A percentile compares a stretch with the other conserved stretches of the same genome.
Conservation (phyloP, 495 filamentous ascomycete species). For the Daldinia vernicosa region DNA sequence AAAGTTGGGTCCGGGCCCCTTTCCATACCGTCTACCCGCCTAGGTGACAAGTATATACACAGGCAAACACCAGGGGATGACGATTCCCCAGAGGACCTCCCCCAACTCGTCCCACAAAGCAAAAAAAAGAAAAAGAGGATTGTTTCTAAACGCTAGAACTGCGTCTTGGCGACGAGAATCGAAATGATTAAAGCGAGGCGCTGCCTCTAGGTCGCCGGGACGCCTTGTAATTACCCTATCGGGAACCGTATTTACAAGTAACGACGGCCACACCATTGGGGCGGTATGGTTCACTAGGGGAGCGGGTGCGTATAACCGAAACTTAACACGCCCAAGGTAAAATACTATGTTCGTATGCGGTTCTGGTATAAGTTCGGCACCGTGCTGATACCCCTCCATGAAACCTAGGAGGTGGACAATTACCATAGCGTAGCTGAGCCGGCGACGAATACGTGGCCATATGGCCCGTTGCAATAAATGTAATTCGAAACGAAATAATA, state of each 20-base stretch:
- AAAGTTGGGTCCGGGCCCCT: neutral
- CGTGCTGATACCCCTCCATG: neutral
- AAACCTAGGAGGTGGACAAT: neutral
- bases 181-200: constrained; percentile 6
- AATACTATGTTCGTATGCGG: constrained; percentile 18
- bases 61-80: constrained; percentile 4
- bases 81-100: neutral
- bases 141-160: constrained; percentile 21
- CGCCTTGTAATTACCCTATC: constrained; percentile 3
- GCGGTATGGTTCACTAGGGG: neutral
- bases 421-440: neutral
- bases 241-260: constrained; percentile 9
- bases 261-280: constrained; percentile 8
- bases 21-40: constrained; percentile 20
- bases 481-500: neutral
- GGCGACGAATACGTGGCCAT: neutral
- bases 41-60: constrained; percentile 22
- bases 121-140: constrained; percentile 23
- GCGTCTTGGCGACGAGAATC: constrained; percentile 6
- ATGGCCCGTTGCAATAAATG: neutral
- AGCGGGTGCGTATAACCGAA: neutral
- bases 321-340: neutral
- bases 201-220: constrained; percentile 22
- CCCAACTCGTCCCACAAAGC: constrained; percentile 1
- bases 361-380: constrained; percentile 6